These are phyloP conservation scores for Monsonia emarginata DNA, from an alignment of 441 rosid genomes.

Conservation along the genomic window DNA sequence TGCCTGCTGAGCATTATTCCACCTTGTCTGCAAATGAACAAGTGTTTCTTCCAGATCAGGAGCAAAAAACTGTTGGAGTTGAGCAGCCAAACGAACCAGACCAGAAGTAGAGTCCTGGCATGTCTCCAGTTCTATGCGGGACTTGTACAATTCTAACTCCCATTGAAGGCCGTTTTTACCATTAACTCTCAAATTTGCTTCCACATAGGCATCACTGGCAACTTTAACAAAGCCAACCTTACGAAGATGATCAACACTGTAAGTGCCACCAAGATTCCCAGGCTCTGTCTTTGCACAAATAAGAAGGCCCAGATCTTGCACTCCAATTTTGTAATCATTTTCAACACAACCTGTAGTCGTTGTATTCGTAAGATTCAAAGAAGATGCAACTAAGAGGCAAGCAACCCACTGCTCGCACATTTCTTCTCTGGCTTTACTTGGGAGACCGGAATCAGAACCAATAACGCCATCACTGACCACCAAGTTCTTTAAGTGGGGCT, in stretches of 20 bases:
- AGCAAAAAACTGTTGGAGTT: conserved; percentile 76
- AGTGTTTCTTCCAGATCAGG: conserved; percentile 89
- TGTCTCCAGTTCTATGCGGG: conserved; percentile 59
- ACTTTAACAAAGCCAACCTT: conserved; percentile 72
- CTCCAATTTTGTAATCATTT: conserved; percentile 50
- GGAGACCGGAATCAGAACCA: conserved; percentile 28
- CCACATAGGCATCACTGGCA: conserved; percentile 62
- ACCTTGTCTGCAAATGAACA: conserved; percentile 78
- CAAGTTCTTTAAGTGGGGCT: conserved; percentile 48
- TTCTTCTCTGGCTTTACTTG: conserved; percentile 23
- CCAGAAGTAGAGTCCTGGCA: conserved; percentile 82
- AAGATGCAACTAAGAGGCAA: conserved; percentile 84
- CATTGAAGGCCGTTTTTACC: conserved; percentile 50
- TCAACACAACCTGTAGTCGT: conserved; percentile 30
- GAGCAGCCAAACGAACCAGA: conserved; percentile 64
- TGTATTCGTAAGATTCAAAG: conserved; percentile 47
- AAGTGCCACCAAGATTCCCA: conserved; percentile 42
- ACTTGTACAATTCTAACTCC: conserved; percentile 74
- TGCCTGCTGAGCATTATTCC: conserved; percentile 55
- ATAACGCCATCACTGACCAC: conserved; percentile 22
- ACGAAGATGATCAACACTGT: conserved; percentile 53
- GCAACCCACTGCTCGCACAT: conserved; percentile 33
- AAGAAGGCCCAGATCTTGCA: conserved; percentile 85
- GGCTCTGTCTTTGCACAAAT: conserved; percentile 39
- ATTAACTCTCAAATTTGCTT: conserved; percentile 53